phyloP scores from a whole-genome alignment of 768 basidiomycete genomes.

The Porphyrellus cyaneotinctus region DNA sequence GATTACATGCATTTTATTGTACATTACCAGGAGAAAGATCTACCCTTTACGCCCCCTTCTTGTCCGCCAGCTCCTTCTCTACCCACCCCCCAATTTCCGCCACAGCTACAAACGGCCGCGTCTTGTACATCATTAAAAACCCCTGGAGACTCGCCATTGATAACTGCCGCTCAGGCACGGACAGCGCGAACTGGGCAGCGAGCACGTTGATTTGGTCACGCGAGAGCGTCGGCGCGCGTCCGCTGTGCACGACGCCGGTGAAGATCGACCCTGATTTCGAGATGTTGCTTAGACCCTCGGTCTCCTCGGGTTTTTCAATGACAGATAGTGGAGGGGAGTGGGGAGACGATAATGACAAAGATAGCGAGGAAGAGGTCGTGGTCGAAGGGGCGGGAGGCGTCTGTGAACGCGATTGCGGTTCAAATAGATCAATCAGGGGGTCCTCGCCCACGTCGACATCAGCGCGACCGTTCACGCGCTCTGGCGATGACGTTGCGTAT shows the following conservation, averaged over 20 bases:
- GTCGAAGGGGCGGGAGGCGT: background rate
- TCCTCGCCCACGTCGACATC: background rate
- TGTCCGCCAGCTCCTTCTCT: slow-evolving; percentile 35
- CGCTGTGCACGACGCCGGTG: slow-evolving; percentile 26
- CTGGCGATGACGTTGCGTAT: background rate
- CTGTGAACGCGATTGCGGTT: background rate
- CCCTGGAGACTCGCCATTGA: slow-evolving; percentile 47
- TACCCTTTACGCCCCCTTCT: background rate
- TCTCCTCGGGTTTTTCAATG: slow-evolving; percentile 15
- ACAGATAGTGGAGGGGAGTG: background rate
- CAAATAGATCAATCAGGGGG: slow-evolving; percentile 18
- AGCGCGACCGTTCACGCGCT: background rate
- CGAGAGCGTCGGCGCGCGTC: slow-evolving; percentile 41
- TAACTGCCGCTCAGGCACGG: slow-evolving; percentile 44
- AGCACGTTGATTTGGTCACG: slow-evolving; percentile 39
- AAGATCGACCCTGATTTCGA: background rate
- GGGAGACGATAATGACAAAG: background rate
- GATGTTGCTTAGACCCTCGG: background rate
- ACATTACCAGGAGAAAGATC: background rate
- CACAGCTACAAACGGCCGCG: slow-evolving; percentile 53
- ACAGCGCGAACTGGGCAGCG: slow-evolving; percentile 51
- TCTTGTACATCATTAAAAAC: slow-evolving; percentile 69
- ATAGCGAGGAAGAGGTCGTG: background rate
- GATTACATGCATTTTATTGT: background rate
- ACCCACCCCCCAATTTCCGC: slow-evolving; percentile 45